A percentile compares a stretch with the other conserved stretches of the same genome.
These are phyloP conservation scores for Symbiodinium pilosum DNA, from an alignment of 73 alveolate genomes.

Conservation along the genomic window DNA sequence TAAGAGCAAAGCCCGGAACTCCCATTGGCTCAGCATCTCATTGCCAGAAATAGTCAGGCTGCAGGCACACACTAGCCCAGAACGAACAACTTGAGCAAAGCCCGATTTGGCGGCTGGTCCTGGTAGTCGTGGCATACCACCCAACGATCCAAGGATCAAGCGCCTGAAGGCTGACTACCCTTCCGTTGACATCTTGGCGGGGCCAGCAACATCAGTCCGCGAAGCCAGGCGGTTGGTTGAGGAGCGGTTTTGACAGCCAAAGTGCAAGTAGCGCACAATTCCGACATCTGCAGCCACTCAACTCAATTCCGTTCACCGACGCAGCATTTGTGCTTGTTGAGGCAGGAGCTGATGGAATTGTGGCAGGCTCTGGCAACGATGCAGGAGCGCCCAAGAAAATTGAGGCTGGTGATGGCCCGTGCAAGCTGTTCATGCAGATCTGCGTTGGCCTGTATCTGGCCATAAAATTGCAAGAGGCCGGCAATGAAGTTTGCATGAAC, in stretches of 20 bases:
- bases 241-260: constrained; percentile 26
- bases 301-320: too few relatives aligned
- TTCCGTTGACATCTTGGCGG: constrained; percentile 78
- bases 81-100: too few relatives aligned
- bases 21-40: too few relatives aligned
- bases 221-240: constrained; percentile 93
- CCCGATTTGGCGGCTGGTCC: too few relatives aligned
- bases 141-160: constrained; percentile 18
- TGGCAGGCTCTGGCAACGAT: constrained; percentile 67
- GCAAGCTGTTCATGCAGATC: background rate
- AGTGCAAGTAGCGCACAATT: too few relatives aligned
- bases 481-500: too few relatives aligned
- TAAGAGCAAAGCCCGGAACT: too few relatives aligned
- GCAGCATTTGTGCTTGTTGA: background rate
- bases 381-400: background rate
- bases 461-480: too few relatives aligned
- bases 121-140: too few relatives aligned
- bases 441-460: background rate
- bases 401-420: background rate
- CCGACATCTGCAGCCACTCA: too few relatives aligned
- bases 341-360: constrained; percentile 84
- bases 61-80: too few relatives aligned
- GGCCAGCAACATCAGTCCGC: constrained; percentile 80
- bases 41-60: too few relatives aligned
- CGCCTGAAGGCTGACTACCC: constrained; percentile 49